Percentiles rank a stretch among this genome's conserved stretches.
Conservation (phyloP, 1,284 basidiomycete species). For the Boletellus sp. region DNA sequence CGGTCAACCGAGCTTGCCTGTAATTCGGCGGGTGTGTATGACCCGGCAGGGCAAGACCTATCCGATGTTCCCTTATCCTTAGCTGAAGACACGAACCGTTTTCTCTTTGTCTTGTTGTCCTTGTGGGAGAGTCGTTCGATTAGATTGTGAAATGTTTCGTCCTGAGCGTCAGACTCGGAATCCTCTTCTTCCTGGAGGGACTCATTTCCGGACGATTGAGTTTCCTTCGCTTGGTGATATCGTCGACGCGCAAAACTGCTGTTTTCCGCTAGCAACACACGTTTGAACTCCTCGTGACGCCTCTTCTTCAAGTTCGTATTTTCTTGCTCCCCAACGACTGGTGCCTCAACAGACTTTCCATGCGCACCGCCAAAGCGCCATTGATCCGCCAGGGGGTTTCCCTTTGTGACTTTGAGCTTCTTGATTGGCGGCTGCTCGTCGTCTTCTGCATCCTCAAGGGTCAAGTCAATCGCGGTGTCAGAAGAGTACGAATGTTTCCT, state of each 20-base stretch:
- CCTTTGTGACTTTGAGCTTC: conserved; percentile 28
- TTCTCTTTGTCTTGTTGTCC: conserved; percentile 35
- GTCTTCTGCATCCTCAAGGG: conserved; percentile 40
- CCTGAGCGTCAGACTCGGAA: conserved; percentile 40
- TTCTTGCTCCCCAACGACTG: conserved; percentile 12
- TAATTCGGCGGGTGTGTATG: conserved; percentile 81
- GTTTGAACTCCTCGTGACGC: conserved; percentile 52
- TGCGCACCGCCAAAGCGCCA: conserved; percentile 37
- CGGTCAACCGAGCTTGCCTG: conserved; percentile 48
- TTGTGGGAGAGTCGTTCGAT: conserved; percentile 44
- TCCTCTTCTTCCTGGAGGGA: conserved; percentile 22
- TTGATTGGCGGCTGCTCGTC: conserved; percentile 38
- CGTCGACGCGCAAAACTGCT: conserved; percentile 29
- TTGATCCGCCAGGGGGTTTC: conserved; percentile 23
- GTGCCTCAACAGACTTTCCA: conserved; percentile 12
- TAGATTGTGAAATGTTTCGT: conserved; percentile 48
- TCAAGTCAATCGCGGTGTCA: conserved; percentile 52
- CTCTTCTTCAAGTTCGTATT: conserved; percentile 18
- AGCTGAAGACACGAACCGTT: conserved; percentile 18
- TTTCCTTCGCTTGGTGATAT: conserved; percentile 1
- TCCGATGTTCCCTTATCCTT: conserved; percentile 40
- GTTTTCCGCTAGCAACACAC: conserved; percentile 49
- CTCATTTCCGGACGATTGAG: conserved; percentile 19
- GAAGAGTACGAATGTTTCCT: conserved; percentile 27
- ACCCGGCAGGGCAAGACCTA: conserved; percentile 71